Conservation (phyloP, 2,329 filamentous ascomycete species). For the Pseudofabraea citricarpa region DNA sequence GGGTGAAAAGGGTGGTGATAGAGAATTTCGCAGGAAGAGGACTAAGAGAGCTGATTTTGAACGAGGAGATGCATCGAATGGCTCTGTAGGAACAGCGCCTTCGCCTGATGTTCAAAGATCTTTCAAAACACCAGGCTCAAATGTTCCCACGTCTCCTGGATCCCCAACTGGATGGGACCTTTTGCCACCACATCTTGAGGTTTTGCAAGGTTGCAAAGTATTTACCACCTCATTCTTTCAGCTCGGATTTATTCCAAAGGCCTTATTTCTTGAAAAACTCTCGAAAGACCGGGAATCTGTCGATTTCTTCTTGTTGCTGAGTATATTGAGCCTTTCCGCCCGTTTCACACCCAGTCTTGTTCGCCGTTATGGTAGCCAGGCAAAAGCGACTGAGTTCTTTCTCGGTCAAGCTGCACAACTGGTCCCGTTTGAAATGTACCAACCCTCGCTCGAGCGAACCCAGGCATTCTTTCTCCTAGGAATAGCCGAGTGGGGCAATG, state of each 20-base stretch:
- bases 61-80: background rate
- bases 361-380: constrained; percentile 43
- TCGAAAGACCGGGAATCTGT: constrained; percentile 39
- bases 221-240: constrained; percentile 55
- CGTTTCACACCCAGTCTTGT: constrained; percentile 46
- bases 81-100: background rate
- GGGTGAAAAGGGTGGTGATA: background rate
- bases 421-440: constrained; percentile 46
- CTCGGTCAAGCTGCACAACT: constrained; percentile 45
- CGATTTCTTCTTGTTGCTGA: constrained; percentile 49
- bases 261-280: constrained; percentile 43
- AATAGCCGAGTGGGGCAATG: constrained; percentile 54
- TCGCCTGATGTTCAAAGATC: background rate
- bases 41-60: background rate
- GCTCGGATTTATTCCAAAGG: constrained; percentile 51
- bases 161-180: background rate
- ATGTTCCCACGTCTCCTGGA: background rate
- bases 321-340: constrained; percentile 52
- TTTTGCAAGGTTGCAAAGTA: constrained; percentile 12
- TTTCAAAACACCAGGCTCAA: background rate
- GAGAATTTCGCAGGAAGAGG: constrained; percentile 2
- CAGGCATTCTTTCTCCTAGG: constrained; percentile 56
- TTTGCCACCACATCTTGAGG: constrained; percentile 4
- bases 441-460: constrained; percentile 48
- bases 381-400: constrained; percentile 48